phyloP scores from a whole-genome alignment of 1,139 yeast genomes.

The Lodderomyces oxycetoniae region DNA sequence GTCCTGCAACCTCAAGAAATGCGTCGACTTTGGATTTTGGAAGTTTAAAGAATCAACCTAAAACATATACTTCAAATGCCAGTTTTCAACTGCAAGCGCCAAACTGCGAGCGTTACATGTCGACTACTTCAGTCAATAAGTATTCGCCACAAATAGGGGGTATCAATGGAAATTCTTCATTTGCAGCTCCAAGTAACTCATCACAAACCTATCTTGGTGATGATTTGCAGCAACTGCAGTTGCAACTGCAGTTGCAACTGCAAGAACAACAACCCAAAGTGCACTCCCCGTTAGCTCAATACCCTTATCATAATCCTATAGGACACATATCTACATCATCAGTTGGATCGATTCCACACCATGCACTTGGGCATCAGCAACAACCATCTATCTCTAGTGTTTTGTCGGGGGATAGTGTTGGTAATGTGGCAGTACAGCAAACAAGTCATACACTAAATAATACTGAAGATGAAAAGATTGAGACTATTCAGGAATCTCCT shows the following conservation, averaged over 20 bases:
- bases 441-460: slow-evolving; percentile 3
- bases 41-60: neutral
- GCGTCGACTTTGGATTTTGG: slow-evolving; percentile 46
- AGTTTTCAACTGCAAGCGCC: slow-evolving; percentile 11
- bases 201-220: slow-evolving; percentile 21
- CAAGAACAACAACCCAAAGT: slow-evolving; percentile 2
- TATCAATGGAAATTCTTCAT: slow-evolving; percentile 10
- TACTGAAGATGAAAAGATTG: slow-evolving; percentile 24
- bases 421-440: neutral
- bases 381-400: slow-evolving; percentile 25
- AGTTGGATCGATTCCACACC: slow-evolving; percentile 10
- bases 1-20: slow-evolving; percentile 56
- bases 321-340: slow-evolving; percentile 12
- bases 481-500: slow-evolving; percentile 16
- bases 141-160: slow-evolving; percentile 16
- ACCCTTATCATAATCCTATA: slow-evolving; percentile 8
- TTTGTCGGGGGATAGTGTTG: slow-evolving; percentile 19
- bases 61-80: neutral
- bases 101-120: slow-evolving; percentile 15
- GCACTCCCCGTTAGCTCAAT: slow-evolving; percentile 9
- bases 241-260: neutral
- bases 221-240: slow-evolving; percentile 3
- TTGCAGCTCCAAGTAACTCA: slow-evolving; percentile 18
- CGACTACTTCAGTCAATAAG: slow-evolving; percentile 16
- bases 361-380: slow-evolving; percentile 13